phyloP scores from a whole-genome alignment of 768 basidiomycete genomes.

The Paxillus rubicundulus region DNA sequence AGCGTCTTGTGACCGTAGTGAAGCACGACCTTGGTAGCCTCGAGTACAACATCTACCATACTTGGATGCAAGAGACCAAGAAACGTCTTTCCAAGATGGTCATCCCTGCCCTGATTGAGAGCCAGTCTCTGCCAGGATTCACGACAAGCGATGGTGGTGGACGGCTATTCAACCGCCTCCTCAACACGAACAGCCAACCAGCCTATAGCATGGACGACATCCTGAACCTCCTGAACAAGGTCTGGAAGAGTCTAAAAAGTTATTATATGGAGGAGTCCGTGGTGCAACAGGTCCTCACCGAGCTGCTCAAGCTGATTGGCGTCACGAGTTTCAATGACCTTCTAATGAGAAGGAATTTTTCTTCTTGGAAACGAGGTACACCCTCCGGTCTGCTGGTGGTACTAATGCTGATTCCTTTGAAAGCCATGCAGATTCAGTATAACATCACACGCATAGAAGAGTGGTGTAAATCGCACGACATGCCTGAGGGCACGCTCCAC shows the following conservation, averaged over 20 bases:
- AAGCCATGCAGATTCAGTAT: constrained; percentile 99
- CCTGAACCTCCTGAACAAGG: constrained; percentile 92
- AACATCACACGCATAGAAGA: constrained; percentile 97
- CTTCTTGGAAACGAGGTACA: constrained; percentile 98
- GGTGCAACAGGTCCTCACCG: constrained; percentile 91
- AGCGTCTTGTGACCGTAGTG: constrained; percentile 94
- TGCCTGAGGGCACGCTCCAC: constrained; percentile 97
- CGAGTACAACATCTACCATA: constrained; percentile 99
- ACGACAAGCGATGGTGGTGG: constrained; percentile 93
- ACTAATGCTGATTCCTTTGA: constrained; percentile 3
- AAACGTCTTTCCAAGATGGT: constrained; percentile 96
- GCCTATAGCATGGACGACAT: constrained; percentile 99
- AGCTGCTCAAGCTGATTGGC: constrained; percentile 92
- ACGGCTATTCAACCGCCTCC: constrained; percentile 88
- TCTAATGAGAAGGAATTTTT: constrained; percentile 97
- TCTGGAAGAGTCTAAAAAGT: constrained; percentile 97
- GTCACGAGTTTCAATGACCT: constrained; percentile 98
- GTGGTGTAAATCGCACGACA: constrained; percentile 99
- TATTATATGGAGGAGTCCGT: constrained; percentile 99
- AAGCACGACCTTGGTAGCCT: constrained; percentile 98
- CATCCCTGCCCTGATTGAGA: constrained; percentile 97
- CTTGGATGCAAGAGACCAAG: constrained; percentile 99
- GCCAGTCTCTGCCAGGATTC: constrained; percentile 96
- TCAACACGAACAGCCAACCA: constrained; percentile 81
- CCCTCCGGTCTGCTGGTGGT: constrained; percentile 6